Base-by-base conservation (phyloP, 805 yeast species). In the Sungouiozyma ichnusensis region DNA sequence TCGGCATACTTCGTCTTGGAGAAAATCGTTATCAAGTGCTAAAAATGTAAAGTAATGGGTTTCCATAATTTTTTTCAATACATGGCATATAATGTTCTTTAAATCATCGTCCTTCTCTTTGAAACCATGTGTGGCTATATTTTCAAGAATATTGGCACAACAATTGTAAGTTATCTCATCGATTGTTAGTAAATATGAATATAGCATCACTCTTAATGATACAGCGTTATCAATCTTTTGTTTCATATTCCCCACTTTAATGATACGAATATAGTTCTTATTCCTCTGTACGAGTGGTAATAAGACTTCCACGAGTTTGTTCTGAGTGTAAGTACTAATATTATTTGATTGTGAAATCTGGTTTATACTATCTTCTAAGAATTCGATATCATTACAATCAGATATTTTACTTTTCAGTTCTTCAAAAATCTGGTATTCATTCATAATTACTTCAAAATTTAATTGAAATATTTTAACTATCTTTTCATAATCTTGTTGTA, bases 191-290 rank as follows among this genome's bases (percentile, higher is more conserved):
- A 54, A 16, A 9, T 50, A 39, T 9, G 48, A 37, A 35, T 50
- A 49, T 15, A 51, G 44, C 37, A 41, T 43, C 3, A 48, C 44
- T 27, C 57, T 38, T 14, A 51, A 40, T 1, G 51, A 37, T 5
- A 43, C 20, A 15, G 59, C 54, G 16, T 55, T 57, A 42, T 60
- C 64, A 17, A 55, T 54, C 8, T 50, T 48, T 40, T 60, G 63
- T 35, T 58, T 57, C 50, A 58, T 48, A 37, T 56, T 58, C 3
- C 64, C 64, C 2, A 57, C 63, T 46, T 58, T 58, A 3, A 60
- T 39, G 7, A 51, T 51, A 9, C 50, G 48, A 3, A 54, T 45
- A 27, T 52, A 58, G n/a, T 42, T 37, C 38, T 57, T 58, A 42
- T 55, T 53, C 17, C 51, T 51, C 33, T 47, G 43, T 20, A 54